These are phyloP conservation scores for Pseudocercospora musae DNA, from an alignment of 2,329 filamentous ascomycete species.

Conservation along the genomic window DNA sequence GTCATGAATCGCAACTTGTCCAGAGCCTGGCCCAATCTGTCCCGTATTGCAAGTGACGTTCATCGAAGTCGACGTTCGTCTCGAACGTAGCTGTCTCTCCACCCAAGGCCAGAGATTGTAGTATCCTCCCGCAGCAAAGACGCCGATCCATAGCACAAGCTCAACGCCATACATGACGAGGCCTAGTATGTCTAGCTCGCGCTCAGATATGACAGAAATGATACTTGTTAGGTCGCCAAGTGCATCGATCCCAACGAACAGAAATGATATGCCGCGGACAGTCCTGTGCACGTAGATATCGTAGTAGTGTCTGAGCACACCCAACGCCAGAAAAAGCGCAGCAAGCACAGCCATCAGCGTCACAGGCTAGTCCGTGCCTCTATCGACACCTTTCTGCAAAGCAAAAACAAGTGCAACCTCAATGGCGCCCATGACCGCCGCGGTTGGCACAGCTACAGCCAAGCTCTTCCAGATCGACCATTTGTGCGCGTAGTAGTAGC, in stretches of 20 bases:
- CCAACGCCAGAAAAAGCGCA: conserved; percentile 60
- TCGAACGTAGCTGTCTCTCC: conserved; percentile 34
- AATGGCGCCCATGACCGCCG: conserved; percentile 56
- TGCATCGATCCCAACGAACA: conserved; percentile 69
- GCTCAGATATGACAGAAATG: conserved; percentile 61
- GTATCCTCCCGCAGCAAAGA: conserved; percentile 63
- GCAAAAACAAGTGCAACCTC: conserved; percentile 60
- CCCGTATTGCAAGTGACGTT: not conserved
- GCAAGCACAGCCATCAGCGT: conserved; percentile 66
- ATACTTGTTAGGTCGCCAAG: conserved; percentile 66
- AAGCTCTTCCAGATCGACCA: conserved; percentile 53
- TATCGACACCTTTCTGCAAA: conserved; percentile 44
- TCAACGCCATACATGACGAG: conserved; percentile 67
- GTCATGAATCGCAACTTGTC: conserved; percentile 44
- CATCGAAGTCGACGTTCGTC: not conserved
- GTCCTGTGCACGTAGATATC: conserved; percentile 66
- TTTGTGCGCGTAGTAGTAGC: conserved; percentile 56
- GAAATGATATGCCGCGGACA: conserved; percentile 67
- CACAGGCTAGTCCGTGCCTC: conserved; percentile 57
- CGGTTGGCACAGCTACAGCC: conserved; percentile 51
- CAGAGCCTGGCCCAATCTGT: not conserved
- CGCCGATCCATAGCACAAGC: conserved; percentile 63
- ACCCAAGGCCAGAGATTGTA: conserved; percentile 63
- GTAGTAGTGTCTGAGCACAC: conserved; percentile 66
- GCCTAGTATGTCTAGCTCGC: conserved; percentile 57